Percentiles rank a stretch among this genome's conserved stretches.
Evolutionary conservation across 1,139 yeast species (phyloP).

Genomic region (Lodderomyces pseudojiufengensis): DNA sequence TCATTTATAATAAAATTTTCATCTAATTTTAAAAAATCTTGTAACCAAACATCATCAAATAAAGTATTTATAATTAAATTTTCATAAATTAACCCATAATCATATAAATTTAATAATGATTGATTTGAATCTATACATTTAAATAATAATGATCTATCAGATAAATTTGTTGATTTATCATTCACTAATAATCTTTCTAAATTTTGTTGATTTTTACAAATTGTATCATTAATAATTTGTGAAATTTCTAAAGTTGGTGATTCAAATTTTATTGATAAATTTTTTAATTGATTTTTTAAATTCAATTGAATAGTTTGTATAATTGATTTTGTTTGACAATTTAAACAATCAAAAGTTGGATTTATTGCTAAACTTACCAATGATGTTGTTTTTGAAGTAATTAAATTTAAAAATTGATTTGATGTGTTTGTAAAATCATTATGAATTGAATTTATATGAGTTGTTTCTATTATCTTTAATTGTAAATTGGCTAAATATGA

Average conservation of each 20-base stretch:
- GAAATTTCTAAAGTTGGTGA: constrained; percentile 5
- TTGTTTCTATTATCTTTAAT: constrained; percentile 7
- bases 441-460: constrained; percentile 3
- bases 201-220: constrained; percentile 8
- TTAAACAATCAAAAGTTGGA: constrained; percentile 8
- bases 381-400: constrained; percentile 5
- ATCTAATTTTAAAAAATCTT: constrained; percentile 10
- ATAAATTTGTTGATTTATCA: constrained; percentile 7
- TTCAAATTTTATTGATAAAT: constrained; percentile 8
- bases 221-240: constrained; percentile 6
- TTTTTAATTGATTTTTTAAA: constrained; percentile 6
- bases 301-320: constrained; percentile 3
- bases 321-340: constrained; percentile 6
- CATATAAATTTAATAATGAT: constrained; percentile 8
- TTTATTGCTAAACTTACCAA: constrained; percentile 9
- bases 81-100: constrained; percentile 9
- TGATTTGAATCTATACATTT: constrained; percentile 9
- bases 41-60: constrained; percentile 8
- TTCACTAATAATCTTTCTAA: constrained; percentile 8
- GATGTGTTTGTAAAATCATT: not conserved
- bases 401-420: constrained; percentile 6
- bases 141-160: constrained; percentile 8
- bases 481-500: constrained; percentile 7
- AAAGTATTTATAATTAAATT: constrained; percentile 6
- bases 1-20: constrained; percentile 10